Base-by-base conservation (phyloP, 805 yeast species). In the Wickerhamiella kurtzmanii region DNA sequence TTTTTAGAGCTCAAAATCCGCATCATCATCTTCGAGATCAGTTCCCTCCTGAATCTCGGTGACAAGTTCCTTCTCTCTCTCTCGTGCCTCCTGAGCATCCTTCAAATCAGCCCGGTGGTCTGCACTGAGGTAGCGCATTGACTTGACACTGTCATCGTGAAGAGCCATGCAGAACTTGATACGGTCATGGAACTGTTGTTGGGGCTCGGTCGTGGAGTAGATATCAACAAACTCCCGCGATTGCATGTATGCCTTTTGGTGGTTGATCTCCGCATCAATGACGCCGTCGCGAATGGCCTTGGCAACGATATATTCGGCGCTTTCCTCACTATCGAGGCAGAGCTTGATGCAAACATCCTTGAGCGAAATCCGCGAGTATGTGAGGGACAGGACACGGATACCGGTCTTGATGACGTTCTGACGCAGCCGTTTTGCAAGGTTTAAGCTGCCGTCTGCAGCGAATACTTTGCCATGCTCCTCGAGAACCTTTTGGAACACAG, bases 331-430 rank as follows among this genome's bases (percentile, higher is more conserved):
- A 59, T 89, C 98, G 52, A 92, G 74, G 56, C 83, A 87, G 61
- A 92, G 75, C 61, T 89, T 85, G 58, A 92, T 75, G 65, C 98
- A 92, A 48, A 92, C 87, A 61, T 92, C 99, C 64, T 82, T 83
- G 58, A 92, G 73, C 2, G 96, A 84, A 51, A 92, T 92, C 62
- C 77, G 80, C 50, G 92, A 82, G 69, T 92, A 92, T 4, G 96
- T 80, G 58, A 92, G 70, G 11, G 95, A 84, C 60, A 92, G 85
- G 59, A 85, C 82, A 64, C 97, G 77, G 51, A 92, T 86, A 60
- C 98, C 99, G 1, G 99, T 88, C 68, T 89, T 92, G 66, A 92
- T 92, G 51, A 92, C 99, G 63, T 89, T 92, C 61, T 94, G 95
- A 63, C 96, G 82, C 60, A 92, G 73, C 59, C 97, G 77, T 41